phyloP scores from a whole-genome alignment of 768 basidiomycete species.

The Galerina sulciceps region DNA sequence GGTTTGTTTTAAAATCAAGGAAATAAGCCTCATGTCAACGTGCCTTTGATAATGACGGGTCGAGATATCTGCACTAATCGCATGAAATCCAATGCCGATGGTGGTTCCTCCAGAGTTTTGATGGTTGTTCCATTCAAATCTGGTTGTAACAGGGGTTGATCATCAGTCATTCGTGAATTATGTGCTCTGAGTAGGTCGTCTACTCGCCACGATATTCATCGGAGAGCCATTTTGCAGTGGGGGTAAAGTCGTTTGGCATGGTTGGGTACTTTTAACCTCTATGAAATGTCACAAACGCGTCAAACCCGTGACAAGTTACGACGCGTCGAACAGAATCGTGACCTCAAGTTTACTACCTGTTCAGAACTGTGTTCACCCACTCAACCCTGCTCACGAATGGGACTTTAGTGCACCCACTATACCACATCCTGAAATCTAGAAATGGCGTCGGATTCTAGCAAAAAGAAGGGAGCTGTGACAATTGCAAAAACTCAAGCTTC shows the following conservation, averaged over 20 bases:
- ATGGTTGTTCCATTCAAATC: conserved; percentile 63
- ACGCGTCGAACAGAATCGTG: not conserved
- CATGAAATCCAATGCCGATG: conserved; percentile 71
- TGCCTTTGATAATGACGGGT: conserved; percentile 77
- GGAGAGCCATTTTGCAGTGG: conserved; percentile 29
- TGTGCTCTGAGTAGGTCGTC: not conserved
- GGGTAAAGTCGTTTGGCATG: conserved; percentile 14
- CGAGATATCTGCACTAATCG: conserved; percentile 69
- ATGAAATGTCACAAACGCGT: not conserved
- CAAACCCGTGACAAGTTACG: conserved; percentile 6
- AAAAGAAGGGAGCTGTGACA: too few relatives aligned
- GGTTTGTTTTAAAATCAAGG: not conserved
- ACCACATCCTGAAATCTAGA: too few relatives aligned
- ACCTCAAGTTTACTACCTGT: too few relatives aligned
- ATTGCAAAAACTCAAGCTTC: too few relatives aligned
- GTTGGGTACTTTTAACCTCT: not conserved
- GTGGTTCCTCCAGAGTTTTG: conserved; percentile 55
- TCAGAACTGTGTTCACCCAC: not conserved
- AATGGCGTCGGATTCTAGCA: too few relatives aligned
- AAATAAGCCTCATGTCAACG: not conserved
- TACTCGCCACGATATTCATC: conserved; percentile 47
- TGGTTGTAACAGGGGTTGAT: conserved; percentile 24
- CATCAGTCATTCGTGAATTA: not conserved
- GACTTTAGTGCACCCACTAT: not conserved
- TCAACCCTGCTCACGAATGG: not conserved